These are phyloP conservation scores for Plectranthus barbatus DNA, from an alignment of 257 asterid species.

Conservation along the genomic window DNA sequence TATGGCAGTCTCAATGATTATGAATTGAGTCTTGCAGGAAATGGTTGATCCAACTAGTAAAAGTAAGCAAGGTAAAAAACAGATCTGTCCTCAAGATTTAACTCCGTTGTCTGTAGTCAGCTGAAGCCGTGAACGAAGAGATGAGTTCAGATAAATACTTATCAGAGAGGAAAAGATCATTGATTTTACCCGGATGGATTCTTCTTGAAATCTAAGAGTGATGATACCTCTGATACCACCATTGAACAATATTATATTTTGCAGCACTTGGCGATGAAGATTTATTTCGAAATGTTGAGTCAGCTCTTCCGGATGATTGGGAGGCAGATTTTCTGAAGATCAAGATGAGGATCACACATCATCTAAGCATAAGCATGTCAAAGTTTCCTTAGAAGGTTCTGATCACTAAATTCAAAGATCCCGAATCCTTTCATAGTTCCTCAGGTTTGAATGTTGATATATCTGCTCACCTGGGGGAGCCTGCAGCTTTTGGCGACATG, in stretches of 20 bases:
- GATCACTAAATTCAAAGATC: slow-evolving; percentile 20
- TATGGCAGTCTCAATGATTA: slow-evolving; percentile 3
- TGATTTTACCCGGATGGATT: slow-evolving; percentile 45
- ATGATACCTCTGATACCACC: slow-evolving; percentile 20
- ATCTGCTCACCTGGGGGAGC: slow-evolving; percentile 38
- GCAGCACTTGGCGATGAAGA: slow-evolving; percentile 32
- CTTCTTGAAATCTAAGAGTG: slow-evolving; percentile 33
- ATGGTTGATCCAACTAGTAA: slow-evolving; percentile 38
- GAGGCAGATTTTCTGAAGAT: slow-evolving; percentile 62
- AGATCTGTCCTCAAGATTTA: slow-evolving; percentile 30
- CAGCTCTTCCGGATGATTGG: slow-evolving; percentile 48
- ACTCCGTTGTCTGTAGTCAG: slow-evolving; percentile 50
- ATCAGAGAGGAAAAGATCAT: slow-evolving; percentile 30
- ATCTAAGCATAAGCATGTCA: slow-evolving; percentile 18
- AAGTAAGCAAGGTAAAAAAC: slow-evolving; percentile 39
- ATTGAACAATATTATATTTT: slow-evolving; percentile 26
- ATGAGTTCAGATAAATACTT: slow-evolving; percentile 23
- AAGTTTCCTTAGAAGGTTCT: neutral
- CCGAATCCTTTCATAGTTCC: slow-evolving; percentile 18
- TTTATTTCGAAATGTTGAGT: slow-evolving; percentile 39
- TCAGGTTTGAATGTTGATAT: slow-evolving; percentile 36
- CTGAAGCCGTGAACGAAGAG: slow-evolving; percentile 34
- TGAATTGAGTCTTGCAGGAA: slow-evolving; percentile 55
- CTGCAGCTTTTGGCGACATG: slow-evolving; percentile 33
- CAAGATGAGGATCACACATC: slow-evolving; percentile 19